Evolutionary conservation across 2,329 filamentous ascomycete genomes (phyloP), one percentile per base, ranked within the genome.

Genomic region (Talaromyces sp.): DNA sequence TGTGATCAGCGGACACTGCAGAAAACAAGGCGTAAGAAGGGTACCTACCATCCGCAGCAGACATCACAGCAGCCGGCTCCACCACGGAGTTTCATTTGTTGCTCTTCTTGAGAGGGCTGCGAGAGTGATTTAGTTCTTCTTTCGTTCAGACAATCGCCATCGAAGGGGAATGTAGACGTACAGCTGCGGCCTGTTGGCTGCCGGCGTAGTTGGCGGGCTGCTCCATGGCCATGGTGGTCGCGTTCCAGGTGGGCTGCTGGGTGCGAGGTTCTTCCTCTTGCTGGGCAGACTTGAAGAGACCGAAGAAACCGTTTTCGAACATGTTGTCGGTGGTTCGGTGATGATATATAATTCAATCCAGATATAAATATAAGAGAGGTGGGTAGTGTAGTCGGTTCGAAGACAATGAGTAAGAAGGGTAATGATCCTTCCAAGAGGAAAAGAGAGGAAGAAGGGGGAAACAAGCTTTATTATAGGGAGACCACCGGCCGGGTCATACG

Each of bases 1-100:
- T 11, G 50, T 37, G 42, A 59, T 48, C 1, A 56, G 50, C 21
- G 37, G 2, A 3, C 50, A 35, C 18, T 11, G 11, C 39, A 12
- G 14, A 9, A 12, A 12, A 37, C 18, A 9, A 9, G 21, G 55
- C 1, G 8, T 11, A 40, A 28, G 4, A 23, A 21, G 14, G n/a
- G 31, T 8, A 68, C 70, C 66, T 67, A 74, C 72, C 73, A 33
- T 66, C 72, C 72, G 56, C 72, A 74, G 67, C 72, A 74, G 33
- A 73, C 48, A 46, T 72, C 70, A 14, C 72, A 70, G 14, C 63
- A 66, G 42, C 69, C 70, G 61, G 37, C 58, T 58, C 71, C 72
- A 63, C 72, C 72, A 28, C 72, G 72, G 28, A 74, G 68, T 44
- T 71, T 69, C 67, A 70, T 66, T 59, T 67, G 58, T 65, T 71